A percentile compares a stretch with the other conserved stretches of the same genome.
Conservation (phyloP, 768 basidiomycete species). For the Ramaria rubella region DNA sequence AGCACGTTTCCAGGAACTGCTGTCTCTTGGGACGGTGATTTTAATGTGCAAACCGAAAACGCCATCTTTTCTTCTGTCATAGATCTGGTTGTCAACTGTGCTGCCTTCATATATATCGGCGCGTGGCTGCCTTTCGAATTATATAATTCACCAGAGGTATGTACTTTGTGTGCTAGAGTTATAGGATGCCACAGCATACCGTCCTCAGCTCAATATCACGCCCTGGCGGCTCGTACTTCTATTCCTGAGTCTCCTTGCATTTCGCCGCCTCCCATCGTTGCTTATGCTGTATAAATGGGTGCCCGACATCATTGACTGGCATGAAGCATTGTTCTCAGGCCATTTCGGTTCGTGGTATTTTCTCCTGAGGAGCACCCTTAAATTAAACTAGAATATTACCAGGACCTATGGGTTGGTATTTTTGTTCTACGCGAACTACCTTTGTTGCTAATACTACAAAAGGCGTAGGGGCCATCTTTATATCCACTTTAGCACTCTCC, state of each 20-base stretch:
- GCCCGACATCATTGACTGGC: conserved; percentile 80
- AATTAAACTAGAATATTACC: not conserved
- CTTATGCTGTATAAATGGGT: conserved; percentile 74
- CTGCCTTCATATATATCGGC: conserved; percentile 78
- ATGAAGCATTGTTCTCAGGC: conserved; percentile 84
- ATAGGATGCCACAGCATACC: not conserved
- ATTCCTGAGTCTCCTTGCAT: conserved; percentile 55
- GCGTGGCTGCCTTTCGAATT: conserved; percentile 60
- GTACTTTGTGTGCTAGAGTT: conserved; percentile 10
- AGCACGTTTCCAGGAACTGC: conserved; percentile 54
- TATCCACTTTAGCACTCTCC: conserved; percentile 64
- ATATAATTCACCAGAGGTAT: conserved; percentile 24
- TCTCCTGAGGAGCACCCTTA: not conserved
- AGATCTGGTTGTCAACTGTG: conserved; percentile 78
- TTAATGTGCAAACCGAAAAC: conserved; percentile 73
- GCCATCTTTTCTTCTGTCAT: conserved; percentile 87
- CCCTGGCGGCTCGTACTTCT: conserved; percentile 70
- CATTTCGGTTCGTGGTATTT: conserved; percentile 64
- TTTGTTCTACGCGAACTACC: not conserved
- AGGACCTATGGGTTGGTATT: conserved; percentile 80
- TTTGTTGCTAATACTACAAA: too few species aligned
- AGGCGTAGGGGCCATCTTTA: conserved; percentile 60
- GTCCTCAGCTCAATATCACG: conserved; percentile 42
- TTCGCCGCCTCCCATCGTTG: conserved; percentile 78
- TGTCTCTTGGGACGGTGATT: conserved; percentile 87